Evolutionary conservation across 805 yeast genomes (phyloP).

Genomic region (Candida manassasensis): DNA sequence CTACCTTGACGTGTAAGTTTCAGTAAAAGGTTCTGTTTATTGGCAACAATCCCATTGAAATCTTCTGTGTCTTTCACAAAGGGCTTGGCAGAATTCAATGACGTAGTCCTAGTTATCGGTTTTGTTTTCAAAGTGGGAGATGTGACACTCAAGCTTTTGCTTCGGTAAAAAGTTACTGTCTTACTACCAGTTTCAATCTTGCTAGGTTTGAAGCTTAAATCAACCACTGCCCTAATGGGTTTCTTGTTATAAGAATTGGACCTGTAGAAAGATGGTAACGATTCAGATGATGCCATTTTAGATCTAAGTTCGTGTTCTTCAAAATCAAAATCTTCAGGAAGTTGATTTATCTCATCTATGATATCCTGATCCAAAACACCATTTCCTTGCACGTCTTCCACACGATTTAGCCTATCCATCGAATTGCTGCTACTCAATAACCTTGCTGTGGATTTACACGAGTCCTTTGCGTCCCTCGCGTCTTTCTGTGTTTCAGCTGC

Average conservation of each 20-base stretch:
- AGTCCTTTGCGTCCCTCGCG: too few relatives aligned
- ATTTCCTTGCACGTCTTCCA: constrained; percentile 8
- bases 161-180: constrained; percentile 40
- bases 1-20: too few relatives aligned
- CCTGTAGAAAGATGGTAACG: constrained; percentile 16
- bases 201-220: constrained; percentile 20
- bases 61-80: too few relatives aligned
- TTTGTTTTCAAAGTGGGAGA: constrained; percentile 12
- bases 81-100: constrained; percentile 25
- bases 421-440: too few relatives aligned
- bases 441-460: too few relatives aligned
- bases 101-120: constrained; percentile 26
- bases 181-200: constrained; percentile 34
- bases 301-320: constrained; percentile 18
- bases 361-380: constrained; percentile 23
- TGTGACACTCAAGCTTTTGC: constrained; percentile 16
- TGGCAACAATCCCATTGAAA: too few relatives aligned
- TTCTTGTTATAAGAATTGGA: constrained; percentile 38
- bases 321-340: constrained; percentile 38
- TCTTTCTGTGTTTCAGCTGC: too few relatives aligned
- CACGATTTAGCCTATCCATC: too few relatives aligned
- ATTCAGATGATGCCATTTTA: constrained; percentile 5
- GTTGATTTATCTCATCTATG: constrained; percentile 31
- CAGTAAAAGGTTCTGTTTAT: too few relatives aligned
- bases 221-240: constrained; percentile 26